Evolutionary conservation across 345 rosid genomes (phyloP), one percentile per base, ranked within the genome.

Genomic region (Pugionium dolabratum): DNA sequence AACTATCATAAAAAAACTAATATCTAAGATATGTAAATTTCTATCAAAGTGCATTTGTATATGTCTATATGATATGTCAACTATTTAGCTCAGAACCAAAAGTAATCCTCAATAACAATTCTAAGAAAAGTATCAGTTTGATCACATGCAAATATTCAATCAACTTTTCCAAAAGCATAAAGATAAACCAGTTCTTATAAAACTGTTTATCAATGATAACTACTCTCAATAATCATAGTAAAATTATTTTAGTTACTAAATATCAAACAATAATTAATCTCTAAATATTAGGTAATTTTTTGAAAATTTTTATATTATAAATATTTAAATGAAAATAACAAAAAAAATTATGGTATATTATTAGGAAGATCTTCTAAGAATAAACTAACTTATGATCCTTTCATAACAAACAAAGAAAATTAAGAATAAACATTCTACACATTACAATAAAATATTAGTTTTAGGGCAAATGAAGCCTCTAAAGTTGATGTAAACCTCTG

Each of bases 111-210:
- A 72, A 66, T 72, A 61, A 64, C 76, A 65, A 51, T 64, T 72
- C 66, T 72, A 72, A 72, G 76, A 72, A 72, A 72, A 72, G 71
- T 65, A 72, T 72, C 66, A 58, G 51, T 65, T 59, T 72, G 33
- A 72, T 55, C 71, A 72, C 76, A 72, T 65, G 76, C 71, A 58
- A 73, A 66, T 73, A 73, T 73, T 73, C 76, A 73, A 52, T 66
- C 55, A 29, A 51, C 72, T 73, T 73, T 73, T n/a, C 18, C 26
- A 52, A 72, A 73, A 73, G 72, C 72, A 73, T 52, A 73, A 65
- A 58, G 71, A 72, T 50, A 59, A 65, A 59, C 54, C 25, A 25
- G 9, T 4, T 50, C n/a, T 7, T 1, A 18, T 18, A 18, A 18
- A 18, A 18, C 18, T 8, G 62, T 62, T 10, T 48, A 47, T 39